Evolutionary conservation across 352 stramenopile species (phyloP), one percentile per base, ranked within the genome.

Genomic region (Phytophthora boehmeriae): DNA sequence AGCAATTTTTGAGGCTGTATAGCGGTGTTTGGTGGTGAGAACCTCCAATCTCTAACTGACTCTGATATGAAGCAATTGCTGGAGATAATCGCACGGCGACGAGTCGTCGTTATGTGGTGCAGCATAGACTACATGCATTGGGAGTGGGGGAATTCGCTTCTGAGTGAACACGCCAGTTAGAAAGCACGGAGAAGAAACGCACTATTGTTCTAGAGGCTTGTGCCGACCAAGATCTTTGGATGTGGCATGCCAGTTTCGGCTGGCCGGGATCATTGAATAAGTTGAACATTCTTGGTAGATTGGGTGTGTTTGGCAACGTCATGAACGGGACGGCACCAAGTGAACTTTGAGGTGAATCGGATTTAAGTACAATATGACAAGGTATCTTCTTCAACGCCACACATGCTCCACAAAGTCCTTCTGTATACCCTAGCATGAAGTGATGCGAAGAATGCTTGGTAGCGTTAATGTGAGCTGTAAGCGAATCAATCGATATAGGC

Each of bases 101-200:
- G 28, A 19, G 39, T 58, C 14, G 16, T 58, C 2, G 50, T 22
- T 5, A 58, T 58, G 38, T 58, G 50, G 50, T 47, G 14, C 9
- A 58, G 50, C 27, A 58, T 58, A 28, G 50, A 58, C 19, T 50
- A 25, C 16, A 58, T n/a, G n/a, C n/a, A n/a, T n/a, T n/a, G n/a
- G n/a, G n/a, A n/a, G n/a, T n/a, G n/a, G n/a, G n/a, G 9, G 49
- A 49, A 8, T 58, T 36, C 27, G 36, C 50, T 4, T 42, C 4
- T 39, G 38, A 5, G 4, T 27, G 10, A 9, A 27, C 50, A 9
- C 36, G 50, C n/a, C 39, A 58, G 25, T 58, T 58, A 11, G 49
- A 58, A 17, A 39, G 47, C 8, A 54, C 42, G 19, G n/a, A 22
- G 43, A 54, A 20, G n/a, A 54, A 54, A 11, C 3, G 30, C 1